phyloP scores from a whole-genome alignment of 148 eudicot genomes.

The Silene conica region DNA sequence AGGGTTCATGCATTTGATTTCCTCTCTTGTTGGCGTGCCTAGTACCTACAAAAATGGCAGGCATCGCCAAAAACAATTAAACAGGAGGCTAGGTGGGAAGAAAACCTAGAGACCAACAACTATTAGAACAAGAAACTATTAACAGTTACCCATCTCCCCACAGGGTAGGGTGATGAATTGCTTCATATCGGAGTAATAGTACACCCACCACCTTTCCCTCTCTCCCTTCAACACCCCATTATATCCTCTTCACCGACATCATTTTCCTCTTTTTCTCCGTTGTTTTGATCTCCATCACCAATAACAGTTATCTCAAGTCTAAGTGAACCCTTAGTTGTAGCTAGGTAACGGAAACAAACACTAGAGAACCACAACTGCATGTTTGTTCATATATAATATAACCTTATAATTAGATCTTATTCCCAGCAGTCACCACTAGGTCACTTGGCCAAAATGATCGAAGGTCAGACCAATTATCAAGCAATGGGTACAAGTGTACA shows the following conservation, averaged over 20 bases:
- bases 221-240: neutral
- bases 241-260: neutral
- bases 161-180: neutral
- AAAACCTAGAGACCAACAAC: neutral
- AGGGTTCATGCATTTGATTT: slow-evolving; percentile 95
- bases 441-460: neutral
- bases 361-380: neutral
- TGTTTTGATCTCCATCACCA: too few relatives aligned
- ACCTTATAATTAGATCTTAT: neutral
- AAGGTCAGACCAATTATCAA: neutral
- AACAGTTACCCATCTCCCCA: neutral
- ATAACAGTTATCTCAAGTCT: too few relatives aligned
- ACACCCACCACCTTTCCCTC: neutral
- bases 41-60: slow-evolving; percentile 39
- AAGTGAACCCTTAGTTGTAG: too few relatives aligned
- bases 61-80: neutral
- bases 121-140: neutral
- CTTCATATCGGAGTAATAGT: neutral
- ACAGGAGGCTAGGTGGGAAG: neutral
- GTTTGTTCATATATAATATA: neutral
- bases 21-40: slow-evolving; percentile 98
- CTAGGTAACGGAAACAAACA: too few relatives aligned
- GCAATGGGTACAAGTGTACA: neutral
- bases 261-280: too few relatives aligned
- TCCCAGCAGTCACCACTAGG: too few relatives aligned